These are phyloP conservation scores for Pistacia integerrima DNA, from an alignment of 345 rosid genomes.

Conservation along the genomic window DNA sequence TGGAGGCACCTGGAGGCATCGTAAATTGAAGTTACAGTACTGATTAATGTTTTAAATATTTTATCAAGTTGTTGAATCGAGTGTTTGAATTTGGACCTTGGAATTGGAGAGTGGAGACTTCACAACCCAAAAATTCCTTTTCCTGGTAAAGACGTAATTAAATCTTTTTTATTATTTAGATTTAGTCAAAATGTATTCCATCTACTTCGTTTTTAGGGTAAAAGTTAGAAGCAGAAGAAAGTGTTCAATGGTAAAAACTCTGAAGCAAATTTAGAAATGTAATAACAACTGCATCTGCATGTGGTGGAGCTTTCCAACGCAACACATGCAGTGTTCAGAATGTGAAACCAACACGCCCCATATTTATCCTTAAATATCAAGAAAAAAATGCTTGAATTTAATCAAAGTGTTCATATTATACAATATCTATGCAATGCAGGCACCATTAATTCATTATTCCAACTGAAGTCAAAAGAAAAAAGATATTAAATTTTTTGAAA, in stretches of 20 bases:
- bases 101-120: constrained; percentile 2
- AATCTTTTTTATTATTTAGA: too few species aligned
- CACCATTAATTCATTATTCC: too few species aligned
- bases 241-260: too few species aligned
- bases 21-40: not conserved
- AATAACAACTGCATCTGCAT: not conserved
- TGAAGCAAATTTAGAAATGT: not conserved
- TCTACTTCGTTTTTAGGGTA: too few species aligned
- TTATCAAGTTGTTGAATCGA: not conserved
- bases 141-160: not conserved
- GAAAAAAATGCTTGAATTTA: not conserved
- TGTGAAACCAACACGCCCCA: not conserved
- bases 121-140: constrained; percentile 11
- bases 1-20: not conserved
- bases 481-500: too few species aligned
- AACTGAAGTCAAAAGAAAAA: too few species aligned
- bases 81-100: constrained; percentile 12
- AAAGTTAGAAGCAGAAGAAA: too few species aligned
- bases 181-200: too few species aligned
- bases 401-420: too few species aligned
- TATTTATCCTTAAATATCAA: not conserved
- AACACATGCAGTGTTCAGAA: not conserved
- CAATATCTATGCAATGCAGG: too few species aligned
- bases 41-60: not conserved
- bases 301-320: constrained; percentile 9